Conservation (phyloP, 805 yeast species). For the Suhomyces sp. region DNA sequence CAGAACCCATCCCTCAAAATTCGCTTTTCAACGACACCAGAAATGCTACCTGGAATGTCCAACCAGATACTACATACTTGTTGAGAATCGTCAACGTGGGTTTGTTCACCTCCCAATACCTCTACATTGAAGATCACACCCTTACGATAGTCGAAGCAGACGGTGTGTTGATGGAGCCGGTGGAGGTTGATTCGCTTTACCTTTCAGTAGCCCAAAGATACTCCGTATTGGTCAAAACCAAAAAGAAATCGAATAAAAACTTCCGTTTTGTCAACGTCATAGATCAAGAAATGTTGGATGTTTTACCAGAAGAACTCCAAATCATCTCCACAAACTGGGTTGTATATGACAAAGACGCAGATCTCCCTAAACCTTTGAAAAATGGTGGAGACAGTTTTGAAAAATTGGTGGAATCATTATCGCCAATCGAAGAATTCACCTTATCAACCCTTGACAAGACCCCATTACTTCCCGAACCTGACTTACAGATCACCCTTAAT, state of each 20-base stretch:
- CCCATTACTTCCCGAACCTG: conserved; percentile 56
- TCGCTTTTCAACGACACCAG: conserved; percentile 63
- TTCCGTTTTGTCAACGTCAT: conserved; percentile 61
- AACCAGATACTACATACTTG: conserved; percentile 61
- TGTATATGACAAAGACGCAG: conserved; percentile 43
- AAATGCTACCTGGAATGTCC: conserved; percentile 54
- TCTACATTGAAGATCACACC: conserved; percentile 43
- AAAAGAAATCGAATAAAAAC: conserved; percentile 42
- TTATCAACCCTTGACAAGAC: conserved; percentile 61
- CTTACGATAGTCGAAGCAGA: conserved; percentile 44
- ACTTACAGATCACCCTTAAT: conserved; percentile 56
- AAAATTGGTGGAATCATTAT: conserved; percentile 30
- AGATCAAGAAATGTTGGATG: conserved; percentile 70
- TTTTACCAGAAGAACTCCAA: conserved; percentile 57
- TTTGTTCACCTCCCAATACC: conserved; percentile 64
- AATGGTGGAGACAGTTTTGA: conserved; percentile 32
- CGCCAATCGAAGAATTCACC: conserved; percentile 68
- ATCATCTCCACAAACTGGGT: conserved; percentile 56
- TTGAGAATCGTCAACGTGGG: conserved; percentile 67
- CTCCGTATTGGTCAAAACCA: conserved; percentile 64
- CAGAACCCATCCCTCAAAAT: conserved; percentile 77
- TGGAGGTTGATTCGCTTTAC: conserved; percentile 54
- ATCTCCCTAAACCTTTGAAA: conserved; percentile 27
- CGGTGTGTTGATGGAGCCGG: conserved; percentile 59
- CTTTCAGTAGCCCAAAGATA: conserved; percentile 82